A percentile compares a stretch with the other conserved stretches of the same genome.
Conservation (phyloP, 331 rosid species). For the Cydonia oblonga region DNA sequence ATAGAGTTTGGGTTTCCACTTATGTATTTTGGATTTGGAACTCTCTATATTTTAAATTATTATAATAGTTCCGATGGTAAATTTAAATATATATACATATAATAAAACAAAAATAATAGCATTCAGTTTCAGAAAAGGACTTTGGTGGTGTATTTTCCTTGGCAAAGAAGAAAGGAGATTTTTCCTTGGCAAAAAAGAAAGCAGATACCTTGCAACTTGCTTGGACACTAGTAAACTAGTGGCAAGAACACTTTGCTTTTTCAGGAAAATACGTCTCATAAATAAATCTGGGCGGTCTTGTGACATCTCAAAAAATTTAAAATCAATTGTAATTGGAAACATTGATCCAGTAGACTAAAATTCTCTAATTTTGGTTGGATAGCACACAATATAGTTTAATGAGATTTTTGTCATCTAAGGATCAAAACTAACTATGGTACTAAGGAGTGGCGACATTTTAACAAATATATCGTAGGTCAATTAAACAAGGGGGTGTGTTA, state of each 20-base stretch:
- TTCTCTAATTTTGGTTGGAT: neutral
- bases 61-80: too few species aligned
- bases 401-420: neutral
- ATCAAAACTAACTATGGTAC: neutral
- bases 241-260: neutral
- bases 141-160: neutral
- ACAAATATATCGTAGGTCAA: neutral
- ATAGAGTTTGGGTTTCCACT: too few species aligned
- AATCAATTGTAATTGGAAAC: neutral
- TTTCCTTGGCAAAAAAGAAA: neutral
- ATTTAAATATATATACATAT: too few species aligned
- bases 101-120: too few species aligned
- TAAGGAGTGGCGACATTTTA: neutral
- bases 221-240: neutral
- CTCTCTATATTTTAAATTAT: too few species aligned
- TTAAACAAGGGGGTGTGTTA: too few species aligned
- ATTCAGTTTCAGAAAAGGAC: neutral
- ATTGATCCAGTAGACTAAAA: neutral
- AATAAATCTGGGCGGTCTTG: neutral
- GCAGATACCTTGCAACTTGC: neutral
- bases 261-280: neutral
- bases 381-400: neutral
- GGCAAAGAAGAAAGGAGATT: neutral
- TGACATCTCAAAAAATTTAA: neutral
- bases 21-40: too few species aligned